Base-by-base conservation (phyloP, 1,284 basidiomycete genomes). In the Ceratobasidium sp. region DNA sequence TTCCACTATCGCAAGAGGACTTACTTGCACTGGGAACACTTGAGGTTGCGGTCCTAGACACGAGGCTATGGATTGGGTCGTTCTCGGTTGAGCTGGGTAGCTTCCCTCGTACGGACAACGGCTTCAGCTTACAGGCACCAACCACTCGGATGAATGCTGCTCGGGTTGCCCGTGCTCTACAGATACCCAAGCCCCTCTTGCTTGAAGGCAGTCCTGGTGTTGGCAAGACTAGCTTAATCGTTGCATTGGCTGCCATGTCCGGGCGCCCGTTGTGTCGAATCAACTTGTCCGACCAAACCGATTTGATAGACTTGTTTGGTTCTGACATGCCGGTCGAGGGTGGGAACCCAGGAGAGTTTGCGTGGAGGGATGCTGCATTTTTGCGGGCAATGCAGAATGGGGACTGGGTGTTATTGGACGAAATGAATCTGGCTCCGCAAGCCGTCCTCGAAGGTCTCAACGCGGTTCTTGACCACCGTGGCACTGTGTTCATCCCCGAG, bases 281-380 rank as follows among this genome's bases (percentile, higher is more conserved):
- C 87, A 99, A 99, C 83, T 84, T 99, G 47, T 99, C 98, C 5
- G 98, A 99, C 80, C 98, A 99, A 84, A 99, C 98, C 0, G 98
- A 99, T 82, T 88, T 99, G 19, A 91, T 96, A 71, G 98, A 99
- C 80, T 87, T 99, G 4, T 99, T 99, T 80, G 98, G 98, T 17
- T 96, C 96, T 45, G 98, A 99, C 82, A 87, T 99, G 22, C 98
- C 98, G 6, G 92, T 97, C 0, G 97, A 98, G 83, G 95, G 95
- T 36, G 96, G 96, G 36, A 86, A 87, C 14, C 90, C 95, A 3
- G 97, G 97, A 67, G 94, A 98, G 81, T 99, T 99, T 82, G 92
- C 92, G 2, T 99, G 98, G 98, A 95, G 93, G 80, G 96, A 99
- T 78, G 98, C 97, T 0, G 96, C 98, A 64, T 99, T 99, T 81